These are phyloP conservation scores for Microthlaspi erraticum DNA, from an alignment of 345 rosid species.

Conservation along the genomic window DNA sequence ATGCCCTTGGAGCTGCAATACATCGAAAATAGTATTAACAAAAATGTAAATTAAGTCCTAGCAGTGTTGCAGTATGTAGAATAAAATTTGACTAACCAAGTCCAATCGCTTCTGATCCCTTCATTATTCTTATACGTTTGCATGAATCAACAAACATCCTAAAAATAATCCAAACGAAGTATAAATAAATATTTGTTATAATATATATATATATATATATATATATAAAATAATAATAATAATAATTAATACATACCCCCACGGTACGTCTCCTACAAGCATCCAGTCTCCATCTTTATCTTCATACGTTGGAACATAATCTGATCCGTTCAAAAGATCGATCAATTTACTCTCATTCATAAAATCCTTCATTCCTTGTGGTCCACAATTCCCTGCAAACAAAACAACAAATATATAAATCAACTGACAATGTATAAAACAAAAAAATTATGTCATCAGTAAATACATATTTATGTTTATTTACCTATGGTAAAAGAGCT, in stretches of 20 bases:
- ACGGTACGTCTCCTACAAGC: constrained; percentile 95
- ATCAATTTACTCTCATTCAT: constrained; percentile 83
- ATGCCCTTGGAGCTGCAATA: constrained; percentile 72
- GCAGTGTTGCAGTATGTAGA: not conserved
- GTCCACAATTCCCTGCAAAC: constrained; percentile 64
- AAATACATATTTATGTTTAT: not conserved
- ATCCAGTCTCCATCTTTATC: constrained; percentile 96
- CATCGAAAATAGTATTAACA: constrained; percentile 13
- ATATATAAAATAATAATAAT: not conserved
- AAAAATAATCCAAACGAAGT: constrained; percentile 10
- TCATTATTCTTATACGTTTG: constrained; percentile 77
- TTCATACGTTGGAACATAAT: constrained; percentile 80
- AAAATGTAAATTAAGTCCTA: not conserved
- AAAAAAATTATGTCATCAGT: not conserved
- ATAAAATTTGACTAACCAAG: constrained; percentile 57
- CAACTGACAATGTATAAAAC: not conserved
- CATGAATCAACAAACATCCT: constrained; percentile 85
- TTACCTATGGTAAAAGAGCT: constrained; percentile 82
- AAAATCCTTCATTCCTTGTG: constrained; percentile 80
- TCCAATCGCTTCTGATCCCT: constrained; percentile 88
- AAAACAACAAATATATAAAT: not conserved
- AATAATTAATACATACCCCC: constrained; percentile 61
- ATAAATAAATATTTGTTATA: not conserved
- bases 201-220: not conserved
- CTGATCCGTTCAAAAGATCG: constrained; percentile 77